These are phyloP conservation scores for Aspergillus melleus DNA, from an alignment of 2,329 filamentous ascomycete genomes.

Conservation along the genomic window DNA sequence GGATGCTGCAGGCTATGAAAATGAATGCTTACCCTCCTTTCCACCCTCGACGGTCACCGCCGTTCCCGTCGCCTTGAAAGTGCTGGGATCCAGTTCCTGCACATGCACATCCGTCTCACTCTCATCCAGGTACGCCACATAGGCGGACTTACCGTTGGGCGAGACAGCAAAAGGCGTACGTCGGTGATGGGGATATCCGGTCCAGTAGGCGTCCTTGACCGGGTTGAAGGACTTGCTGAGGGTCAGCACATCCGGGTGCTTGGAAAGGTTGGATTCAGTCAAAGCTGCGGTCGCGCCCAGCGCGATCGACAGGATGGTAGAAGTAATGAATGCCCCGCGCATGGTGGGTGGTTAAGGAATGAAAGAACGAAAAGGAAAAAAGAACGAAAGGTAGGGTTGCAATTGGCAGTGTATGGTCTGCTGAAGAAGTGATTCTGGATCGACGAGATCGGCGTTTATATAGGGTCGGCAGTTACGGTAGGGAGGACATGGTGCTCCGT, in stretches of 20 bases:
- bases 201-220: slow-evolving; percentile 63
- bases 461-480: background rate
- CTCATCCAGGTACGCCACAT: slow-evolving; percentile 60
- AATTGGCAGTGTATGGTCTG: background rate
- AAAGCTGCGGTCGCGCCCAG: slow-evolving; percentile 24
- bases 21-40: slow-evolving; percentile 47
- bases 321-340: background rate
- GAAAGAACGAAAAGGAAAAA: background rate
- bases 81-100: slow-evolving; percentile 56
- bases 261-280: slow-evolving; percentile 33
- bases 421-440: background rate
- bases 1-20: background rate
- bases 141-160: slow-evolving; percentile 59
- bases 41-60: slow-evolving; percentile 54
- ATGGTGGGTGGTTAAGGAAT: background rate
- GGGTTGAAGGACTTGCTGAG: slow-evolving; percentile 57
- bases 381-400: background rate
- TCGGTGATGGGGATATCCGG: slow-evolving; percentile 60
- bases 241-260: slow-evolving; percentile 45
- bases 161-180: slow-evolving; percentile 64
- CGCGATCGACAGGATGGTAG: slow-evolving; percentile 7
- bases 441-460: background rate
- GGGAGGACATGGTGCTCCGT: background rate
- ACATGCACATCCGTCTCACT: slow-evolving; percentile 58
- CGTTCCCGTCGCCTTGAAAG: slow-evolving; percentile 55